These are phyloP conservation scores for Xerocomus cyaneibrunnescens DNA, from an alignment of 1,284 basidiomycete species.

Conservation along the genomic window DNA sequence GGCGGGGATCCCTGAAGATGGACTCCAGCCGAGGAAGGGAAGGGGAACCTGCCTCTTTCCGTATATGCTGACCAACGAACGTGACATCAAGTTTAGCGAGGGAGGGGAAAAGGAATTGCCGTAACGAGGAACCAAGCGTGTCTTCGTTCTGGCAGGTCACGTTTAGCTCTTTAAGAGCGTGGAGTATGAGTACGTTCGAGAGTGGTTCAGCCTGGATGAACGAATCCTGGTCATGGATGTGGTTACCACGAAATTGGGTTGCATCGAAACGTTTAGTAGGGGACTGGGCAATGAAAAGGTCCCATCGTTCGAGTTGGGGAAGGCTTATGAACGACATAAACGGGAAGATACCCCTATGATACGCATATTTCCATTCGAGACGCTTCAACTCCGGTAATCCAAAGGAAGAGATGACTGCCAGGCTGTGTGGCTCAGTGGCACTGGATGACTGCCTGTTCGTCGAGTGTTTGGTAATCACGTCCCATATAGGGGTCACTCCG, in stretches of 20 bases:
- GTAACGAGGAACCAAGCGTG: conserved; percentile 37
- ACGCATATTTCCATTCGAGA: conserved; percentile 33
- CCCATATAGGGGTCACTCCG: conserved; percentile 44
- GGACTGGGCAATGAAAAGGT: conserved; percentile 32
- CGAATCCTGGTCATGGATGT: conserved; percentile 27
- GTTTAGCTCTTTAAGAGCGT: conserved; percentile 41
- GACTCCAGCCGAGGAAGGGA: conserved; percentile 38
- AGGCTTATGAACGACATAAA: conserved; percentile 33
- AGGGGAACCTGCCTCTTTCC: conserved; percentile 20
- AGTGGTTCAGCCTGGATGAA: conserved; percentile 28
- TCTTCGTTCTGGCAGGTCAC: conserved; percentile 44
- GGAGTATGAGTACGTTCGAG: conserved; percentile 31
- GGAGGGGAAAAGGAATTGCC: conserved; percentile 43
- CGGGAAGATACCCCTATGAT: conserved; percentile 33
- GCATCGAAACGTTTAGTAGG: conserved; percentile 31
- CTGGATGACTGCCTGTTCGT: conserved; percentile 17
- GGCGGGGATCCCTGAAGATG: conserved; percentile 44
- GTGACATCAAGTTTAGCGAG: conserved; percentile 45
- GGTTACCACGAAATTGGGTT: conserved; percentile 34
- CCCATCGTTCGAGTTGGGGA: conserved; percentile 33
- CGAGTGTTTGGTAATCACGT: conserved; percentile 21
- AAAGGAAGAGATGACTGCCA: conserved; percentile 17
- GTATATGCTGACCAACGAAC: conserved; percentile 31
- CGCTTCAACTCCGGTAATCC: conserved; percentile 27
- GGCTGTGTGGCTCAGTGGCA: conserved; percentile 5